Evolutionary conservation across 2,329 filamentous ascomycete species (phyloP).

Genomic region (Exophiala lecanii-corni): DNA sequence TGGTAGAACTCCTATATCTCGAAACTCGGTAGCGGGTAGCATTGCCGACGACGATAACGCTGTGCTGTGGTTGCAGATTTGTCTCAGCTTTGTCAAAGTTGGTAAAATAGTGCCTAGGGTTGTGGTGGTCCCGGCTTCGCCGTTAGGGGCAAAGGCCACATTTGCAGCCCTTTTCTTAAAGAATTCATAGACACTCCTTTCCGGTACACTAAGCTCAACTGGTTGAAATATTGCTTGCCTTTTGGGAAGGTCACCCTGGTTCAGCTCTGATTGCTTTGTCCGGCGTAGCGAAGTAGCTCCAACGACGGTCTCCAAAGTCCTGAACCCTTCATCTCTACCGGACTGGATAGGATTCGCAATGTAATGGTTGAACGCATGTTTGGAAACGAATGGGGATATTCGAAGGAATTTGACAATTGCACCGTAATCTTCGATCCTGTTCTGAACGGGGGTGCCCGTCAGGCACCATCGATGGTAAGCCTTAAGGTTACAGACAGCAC

Average conservation of each 20-base stretch:
- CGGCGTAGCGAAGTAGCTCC: constrained; percentile 30
- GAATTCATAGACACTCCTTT: constrained; percentile 33
- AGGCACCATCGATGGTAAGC: constrained; percentile 50
- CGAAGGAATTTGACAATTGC: constrained; percentile 48
- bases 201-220: not conserved
- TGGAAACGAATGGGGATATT: constrained; percentile 39
- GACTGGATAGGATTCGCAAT: constrained; percentile 39
- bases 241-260: not conserved
- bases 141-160: not conserved
- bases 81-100: not conserved
- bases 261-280: constrained; percentile 14
- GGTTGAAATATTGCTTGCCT: not conserved
- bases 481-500: constrained; percentile 33
- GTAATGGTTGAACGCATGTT: constrained; percentile 38
- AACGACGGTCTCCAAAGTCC: constrained; percentile 24
- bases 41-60: not conserved
- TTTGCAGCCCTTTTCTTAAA: not conserved
- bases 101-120: constrained; percentile 7
- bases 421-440: constrained; percentile 49
- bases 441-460: constrained; percentile 52
- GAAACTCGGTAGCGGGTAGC: constrained; percentile 10
- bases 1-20: constrained; percentile 2
- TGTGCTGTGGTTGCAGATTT: not conserved
- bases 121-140: constrained; percentile 6
- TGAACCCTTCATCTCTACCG: constrained; percentile 22